Evolutionary conservation across 2,329 filamentous ascomycete genomes (phyloP).

Genomic region (Penicillium sp.): DNA sequence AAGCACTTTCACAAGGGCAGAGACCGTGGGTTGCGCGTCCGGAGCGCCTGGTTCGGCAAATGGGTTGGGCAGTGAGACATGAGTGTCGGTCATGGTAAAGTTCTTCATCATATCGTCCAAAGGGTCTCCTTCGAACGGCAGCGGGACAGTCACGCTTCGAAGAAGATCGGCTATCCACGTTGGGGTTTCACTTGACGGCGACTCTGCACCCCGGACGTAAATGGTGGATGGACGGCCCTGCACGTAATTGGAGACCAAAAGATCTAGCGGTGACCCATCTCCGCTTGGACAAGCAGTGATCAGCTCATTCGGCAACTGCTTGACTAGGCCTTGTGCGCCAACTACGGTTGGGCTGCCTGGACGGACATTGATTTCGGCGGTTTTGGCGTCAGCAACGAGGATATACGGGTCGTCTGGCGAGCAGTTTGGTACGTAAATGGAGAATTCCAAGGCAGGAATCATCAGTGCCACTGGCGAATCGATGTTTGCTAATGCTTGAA

Average conservation of each 20-base stretch:
- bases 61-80: slow-evolving; percentile 78
- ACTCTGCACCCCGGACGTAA: slow-evolving; percentile 72
- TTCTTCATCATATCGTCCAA: slow-evolving; percentile 81
- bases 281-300: slow-evolving; percentile 69
- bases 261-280: slow-evolving; percentile 74
- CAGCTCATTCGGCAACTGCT: slow-evolving; percentile 66
- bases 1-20: slow-evolving; percentile 73
- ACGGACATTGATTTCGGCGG: slow-evolving; percentile 59
- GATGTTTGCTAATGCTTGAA: slow-evolving; percentile 66
- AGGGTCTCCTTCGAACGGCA: slow-evolving; percentile 75
- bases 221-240: slow-evolving; percentile 71
- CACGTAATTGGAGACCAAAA: slow-evolving; percentile 73
- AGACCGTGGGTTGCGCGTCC: slow-evolving; percentile 69
- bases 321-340: slow-evolving; percentile 65
- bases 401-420: slow-evolving; percentile 65
- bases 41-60: slow-evolving; percentile 69
- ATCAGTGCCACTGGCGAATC: slow-evolving; percentile 70
- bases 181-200: slow-evolving; percentile 62
- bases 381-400: slow-evolving; percentile 68
- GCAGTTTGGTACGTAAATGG: slow-evolving; percentile 80
- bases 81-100: slow-evolving; percentile 77
- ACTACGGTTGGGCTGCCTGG: slow-evolving; percentile 63
- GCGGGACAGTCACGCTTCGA: slow-evolving; percentile 71
- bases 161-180: slow-evolving; percentile 77
- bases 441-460: slow-evolving; percentile 74